Evolutionary conservation across 1,284 basidiomycete genomes (phyloP), one percentile per base, ranked within the genome.

Genomic region (Fomes fomentarius): DNA sequence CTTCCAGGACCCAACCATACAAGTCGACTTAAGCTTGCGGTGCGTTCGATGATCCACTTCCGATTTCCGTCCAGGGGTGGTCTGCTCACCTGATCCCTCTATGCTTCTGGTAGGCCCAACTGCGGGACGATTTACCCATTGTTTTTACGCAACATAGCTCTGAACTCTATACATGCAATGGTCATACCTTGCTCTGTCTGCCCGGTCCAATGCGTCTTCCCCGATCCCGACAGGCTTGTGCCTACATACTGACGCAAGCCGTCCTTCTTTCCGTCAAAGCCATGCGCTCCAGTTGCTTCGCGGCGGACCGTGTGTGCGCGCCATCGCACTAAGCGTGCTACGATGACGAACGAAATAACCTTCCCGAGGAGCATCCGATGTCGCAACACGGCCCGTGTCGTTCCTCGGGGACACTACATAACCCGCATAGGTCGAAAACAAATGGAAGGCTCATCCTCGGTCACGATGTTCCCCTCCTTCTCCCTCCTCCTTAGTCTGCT

Each of bases 401-500:
- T 5, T 33, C 28, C 15, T 30, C 17, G 5, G 28, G 21, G 40
- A 6, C 2, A 5, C 25, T 52, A 56, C 56, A 48, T 51, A 58
- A 51, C 52, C 42, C 42, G 22, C 15, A 3, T 17, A 53, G 14
- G 4, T 22, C 24, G 31, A 35, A 28, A 30, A 26, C 34, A 34
- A 12, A 5, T 14, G 30, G 26, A n/a, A n/a, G 31, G 45, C n/a
- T 28, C 41, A 56, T 24, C 56, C 37, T 49, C 48, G 51, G 42
- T 30, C 45, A 11, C 46, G 40, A 66, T 66, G 64, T 50, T 64
- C 50, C 41, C 47, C 28, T 56, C 57, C n/a, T 11, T 57, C 33
- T 47, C 47, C 50, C 31, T 63, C 14, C 46, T 47, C 40, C 38
- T 51, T 42, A 42, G 50, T 10, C 42, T 48, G 45, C 44, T 58